phyloP scores from a whole-genome alignment of 2,329 filamentous ascomycete genomes.

The Colletotrichum camelliae region DNA sequence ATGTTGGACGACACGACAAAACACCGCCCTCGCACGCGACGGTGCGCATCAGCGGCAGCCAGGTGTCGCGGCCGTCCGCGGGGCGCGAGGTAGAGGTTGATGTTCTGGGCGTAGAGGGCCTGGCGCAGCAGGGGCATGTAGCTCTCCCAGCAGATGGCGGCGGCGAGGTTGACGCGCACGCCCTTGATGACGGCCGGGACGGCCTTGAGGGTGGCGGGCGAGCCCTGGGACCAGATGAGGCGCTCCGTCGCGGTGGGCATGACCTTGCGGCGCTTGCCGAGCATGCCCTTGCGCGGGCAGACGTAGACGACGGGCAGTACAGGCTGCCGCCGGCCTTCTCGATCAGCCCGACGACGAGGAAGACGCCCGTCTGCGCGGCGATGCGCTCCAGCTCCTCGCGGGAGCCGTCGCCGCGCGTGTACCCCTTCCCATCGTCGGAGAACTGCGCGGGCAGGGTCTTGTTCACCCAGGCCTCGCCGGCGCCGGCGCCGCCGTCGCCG shows the following conservation, averaged over 20 bases:
- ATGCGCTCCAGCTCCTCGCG: slow-evolving; percentile 80
- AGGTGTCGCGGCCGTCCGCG: slow-evolving; percentile 82
- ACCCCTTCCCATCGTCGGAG: slow-evolving; percentile 33
- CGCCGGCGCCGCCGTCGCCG: slow-evolving; percentile 63
- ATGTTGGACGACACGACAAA: slow-evolving; percentile 90
- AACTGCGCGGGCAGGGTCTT: slow-evolving; percentile 53
- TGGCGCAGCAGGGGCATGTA: slow-evolving; percentile 92
- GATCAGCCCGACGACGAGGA: slow-evolving; percentile 80
- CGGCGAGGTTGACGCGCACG: slow-evolving; percentile 78
- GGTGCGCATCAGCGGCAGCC: slow-evolving; percentile 83
- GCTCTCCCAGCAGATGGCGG: slow-evolving; percentile 96
- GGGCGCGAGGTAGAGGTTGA: slow-evolving; percentile 93
- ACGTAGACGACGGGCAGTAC: slow-evolving; percentile 87
- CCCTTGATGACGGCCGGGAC: slow-evolving; percentile 82
- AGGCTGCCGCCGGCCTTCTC: slow-evolving; percentile 82
- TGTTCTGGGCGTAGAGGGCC: slow-evolving; percentile 84
- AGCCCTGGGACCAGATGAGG: slow-evolving; percentile 88
- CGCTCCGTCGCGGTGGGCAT: slow-evolving; percentile 89
- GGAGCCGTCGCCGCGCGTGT: slow-evolving; percentile 63
- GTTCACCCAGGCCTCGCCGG: slow-evolving; percentile 74
- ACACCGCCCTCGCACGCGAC: slow-evolving; percentile 81
- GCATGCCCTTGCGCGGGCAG: slow-evolving; percentile 71
- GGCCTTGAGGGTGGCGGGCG: slow-evolving; percentile 77
- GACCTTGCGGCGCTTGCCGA: slow-evolving; percentile 90
- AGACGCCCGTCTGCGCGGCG: slow-evolving; percentile 78